Evolutionary conservation across 352 stramenopile species (phyloP), one percentile per base, ranked within the genome.

Genomic region (Pilasporangium apinafurcum): DNA sequence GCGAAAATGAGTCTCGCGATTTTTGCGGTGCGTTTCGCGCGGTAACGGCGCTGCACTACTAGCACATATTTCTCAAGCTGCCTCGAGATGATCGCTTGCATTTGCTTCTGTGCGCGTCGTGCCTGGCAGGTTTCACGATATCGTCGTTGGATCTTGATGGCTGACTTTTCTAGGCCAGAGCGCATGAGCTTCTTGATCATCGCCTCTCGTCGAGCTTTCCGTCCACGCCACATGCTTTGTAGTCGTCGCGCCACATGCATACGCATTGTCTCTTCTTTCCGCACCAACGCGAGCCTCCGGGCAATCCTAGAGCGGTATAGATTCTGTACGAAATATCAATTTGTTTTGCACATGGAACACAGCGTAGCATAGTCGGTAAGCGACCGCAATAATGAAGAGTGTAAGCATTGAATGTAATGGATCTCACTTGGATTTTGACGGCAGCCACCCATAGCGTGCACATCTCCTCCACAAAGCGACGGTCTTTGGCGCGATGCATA

Each of bases 191-290:
- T 68, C 13, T 55, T 44, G 8, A 92, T 21, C 22, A 86, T 22
- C 6, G 67, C 56, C 37, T 76, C 46, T 42, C 75, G 66, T 8
- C 74, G 57, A 5, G 62, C 67, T 31, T 68, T 53, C 1, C 71
- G 62, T 0, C 71, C 76, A 28, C 79, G 62, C 76, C 76, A 92
- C 16, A 80, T 51, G 38, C 69, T 86, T 36, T 92, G 79, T n/a
- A 92, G 40, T 5, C 48, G 54, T 0, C 70, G 52, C 32, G 65
- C 64, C 0, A 87, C 74, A 42, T 62, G 68, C 20, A 75, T 33
- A 0, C 59, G 60, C 12, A 55, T 44, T 0, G 67, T 56, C 8
- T 67, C 56, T 43, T 87, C 71, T 21, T 62, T 60, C 25, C 64
- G 47, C 9, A 53, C 22, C 4, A 62, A 16, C 0, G 62, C 62